Conservation (phyloP, 352 stramenopile species). For the Pythium chondricola region DNA sequence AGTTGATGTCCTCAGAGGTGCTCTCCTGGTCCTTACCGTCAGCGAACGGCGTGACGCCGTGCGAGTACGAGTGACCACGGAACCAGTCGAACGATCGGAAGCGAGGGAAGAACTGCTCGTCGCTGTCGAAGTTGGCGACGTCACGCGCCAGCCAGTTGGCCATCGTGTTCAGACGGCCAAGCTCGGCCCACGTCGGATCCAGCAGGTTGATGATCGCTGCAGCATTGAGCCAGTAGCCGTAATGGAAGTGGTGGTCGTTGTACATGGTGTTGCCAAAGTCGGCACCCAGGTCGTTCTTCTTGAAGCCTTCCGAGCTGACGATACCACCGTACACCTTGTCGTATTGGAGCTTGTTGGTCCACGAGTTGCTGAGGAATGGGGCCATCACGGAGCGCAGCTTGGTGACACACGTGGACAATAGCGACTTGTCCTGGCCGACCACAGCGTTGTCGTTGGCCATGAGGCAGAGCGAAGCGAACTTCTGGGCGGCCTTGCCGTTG, state of each 20-base stretch:
- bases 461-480: slow-evolving; percentile 55
- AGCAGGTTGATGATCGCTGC: slow-evolving; percentile 47
- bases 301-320: slow-evolving; percentile 46
- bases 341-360: slow-evolving; percentile 47
- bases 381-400: slow-evolving; percentile 25
- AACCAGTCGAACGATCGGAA: slow-evolving; percentile 68
- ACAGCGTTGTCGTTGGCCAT: slow-evolving; percentile 41
- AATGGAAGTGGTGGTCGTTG: slow-evolving; percentile 70
- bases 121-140: slow-evolving; percentile 34
- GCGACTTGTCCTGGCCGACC: slow-evolving; percentile 28
- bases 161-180: slow-evolving; percentile 40
- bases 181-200: slow-evolving; percentile 34
- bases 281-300: slow-evolving; percentile 31
- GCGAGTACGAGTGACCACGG: slow-evolving; percentile 63
- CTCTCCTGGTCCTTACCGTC: slow-evolving; percentile 73
- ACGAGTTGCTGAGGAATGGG: slow-evolving; percentile 42
- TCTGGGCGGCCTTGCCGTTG: slow-evolving; percentile 53
- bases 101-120: slow-evolving; percentile 41
- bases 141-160: slow-evolving; percentile 39
- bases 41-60: slow-evolving; percentile 46
- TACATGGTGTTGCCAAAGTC: slow-evolving; percentile 70
- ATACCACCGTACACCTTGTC: slow-evolving; percentile 50
- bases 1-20: slow-evolving; percentile 65
- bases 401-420: slow-evolving; percentile 31
- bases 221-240: slow-evolving; percentile 55